These are phyloP conservation scores for Aquilaria agallochum DNA, from an alignment of 441 rosid species.

Conservation along the genomic window DNA sequence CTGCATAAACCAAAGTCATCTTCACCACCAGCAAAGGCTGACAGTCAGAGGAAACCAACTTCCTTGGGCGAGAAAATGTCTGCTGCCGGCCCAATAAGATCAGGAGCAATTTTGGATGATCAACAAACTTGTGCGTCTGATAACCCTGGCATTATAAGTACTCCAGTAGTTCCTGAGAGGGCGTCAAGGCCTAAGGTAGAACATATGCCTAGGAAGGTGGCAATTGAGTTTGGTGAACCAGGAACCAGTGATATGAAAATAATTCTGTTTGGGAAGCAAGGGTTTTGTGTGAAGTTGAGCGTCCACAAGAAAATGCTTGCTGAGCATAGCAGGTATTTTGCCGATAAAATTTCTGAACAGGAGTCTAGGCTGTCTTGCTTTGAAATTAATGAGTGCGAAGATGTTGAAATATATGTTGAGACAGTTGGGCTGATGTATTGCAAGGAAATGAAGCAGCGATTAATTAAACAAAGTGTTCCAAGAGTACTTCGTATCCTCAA, in stretches of 20 bases:
- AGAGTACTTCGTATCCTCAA: conserved; percentile 86
- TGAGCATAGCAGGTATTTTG: conserved; percentile 69
- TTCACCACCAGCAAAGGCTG: conserved; percentile 50
- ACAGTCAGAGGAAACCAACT: conserved; percentile 43
- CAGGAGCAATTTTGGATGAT: conserved; percentile 49
- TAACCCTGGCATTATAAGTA: conserved; percentile 28
- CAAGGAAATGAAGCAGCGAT: conserved; percentile 85
- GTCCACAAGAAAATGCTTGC: conserved; percentile 75
- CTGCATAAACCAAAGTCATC: conserved; percentile 68
- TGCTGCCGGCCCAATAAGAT: conserved; percentile 46
- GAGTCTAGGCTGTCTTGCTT: conserved; percentile 57
- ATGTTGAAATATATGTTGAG: conserved; percentile 87
- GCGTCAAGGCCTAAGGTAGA: conserved; percentile 65
- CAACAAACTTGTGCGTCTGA: conserved; percentile 31
- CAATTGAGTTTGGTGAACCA: conserved; percentile 90
- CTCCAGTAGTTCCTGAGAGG: conserved; percentile 56
- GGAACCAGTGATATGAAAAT: conserved; percentile 88
- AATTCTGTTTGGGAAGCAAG: conserved; percentile 81
- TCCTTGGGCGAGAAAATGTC: conserved; percentile 52
- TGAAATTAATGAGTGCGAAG: conserved; percentile 81
- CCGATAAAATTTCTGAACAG: conserved; percentile 57
- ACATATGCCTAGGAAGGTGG: conserved; percentile 79
- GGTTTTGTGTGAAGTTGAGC: conserved; percentile 88
- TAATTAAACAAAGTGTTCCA: conserved; percentile 89
- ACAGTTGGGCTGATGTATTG: conserved; percentile 93